These are phyloP conservation scores for Tolypocladium amazonense DNA, from an alignment of 2,329 filamentous ascomycete genomes.

Conservation along the genomic window DNA sequence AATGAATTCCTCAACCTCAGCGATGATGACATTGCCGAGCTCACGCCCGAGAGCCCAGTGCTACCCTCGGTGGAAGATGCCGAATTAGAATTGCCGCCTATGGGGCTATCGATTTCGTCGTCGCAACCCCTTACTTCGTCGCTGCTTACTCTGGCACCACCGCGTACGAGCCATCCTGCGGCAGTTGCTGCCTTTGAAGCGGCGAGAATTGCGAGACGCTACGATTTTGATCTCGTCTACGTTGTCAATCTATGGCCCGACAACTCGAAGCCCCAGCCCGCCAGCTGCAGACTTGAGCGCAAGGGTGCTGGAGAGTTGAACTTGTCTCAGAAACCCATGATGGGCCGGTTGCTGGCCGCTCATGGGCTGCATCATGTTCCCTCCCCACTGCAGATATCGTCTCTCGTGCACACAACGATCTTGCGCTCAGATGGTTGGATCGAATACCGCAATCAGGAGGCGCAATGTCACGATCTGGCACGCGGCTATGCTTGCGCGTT, in stretches of 20 bases:
- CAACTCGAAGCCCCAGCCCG: conserved; percentile 5
- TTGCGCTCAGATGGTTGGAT: conserved; percentile 40
- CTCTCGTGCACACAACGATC: conserved; percentile 37
- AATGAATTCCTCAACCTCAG: conserved; percentile 43
- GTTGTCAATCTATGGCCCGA: conserved; percentile 48
- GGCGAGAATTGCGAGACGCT: conserved; percentile 42
- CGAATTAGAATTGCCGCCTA: conserved; percentile 7
- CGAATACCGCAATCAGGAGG: conserved; percentile 36
- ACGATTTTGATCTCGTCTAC: conserved; percentile 48
- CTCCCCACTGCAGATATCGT: conserved; percentile 41
- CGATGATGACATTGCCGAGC: conserved; percentile 49
- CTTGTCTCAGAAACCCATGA: conserved; percentile 18
- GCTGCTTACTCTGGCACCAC: conserved; percentile 33
- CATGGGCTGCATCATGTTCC: conserved; percentile 41
- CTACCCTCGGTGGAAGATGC: conserved; percentile 4
- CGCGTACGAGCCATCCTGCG: conserved; percentile 31
- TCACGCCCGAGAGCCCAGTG: conserved; percentile 10
- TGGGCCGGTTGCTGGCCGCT: conserved; percentile 42
- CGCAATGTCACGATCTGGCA: conserved; percentile 32
- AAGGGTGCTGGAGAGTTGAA: conserved; percentile 4
- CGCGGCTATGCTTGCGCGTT: conserved; percentile 44
- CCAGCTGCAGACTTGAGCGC: conserved; percentile 3
- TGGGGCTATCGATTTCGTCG: conserved; percentile 12
- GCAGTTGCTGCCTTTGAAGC: conserved; percentile 41
- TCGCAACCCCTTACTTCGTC: conserved; percentile 15